phyloP scores from a whole-genome alignment of 495 filamentous ascomycete genomes.

The Cairneyella variabilis region DNA sequence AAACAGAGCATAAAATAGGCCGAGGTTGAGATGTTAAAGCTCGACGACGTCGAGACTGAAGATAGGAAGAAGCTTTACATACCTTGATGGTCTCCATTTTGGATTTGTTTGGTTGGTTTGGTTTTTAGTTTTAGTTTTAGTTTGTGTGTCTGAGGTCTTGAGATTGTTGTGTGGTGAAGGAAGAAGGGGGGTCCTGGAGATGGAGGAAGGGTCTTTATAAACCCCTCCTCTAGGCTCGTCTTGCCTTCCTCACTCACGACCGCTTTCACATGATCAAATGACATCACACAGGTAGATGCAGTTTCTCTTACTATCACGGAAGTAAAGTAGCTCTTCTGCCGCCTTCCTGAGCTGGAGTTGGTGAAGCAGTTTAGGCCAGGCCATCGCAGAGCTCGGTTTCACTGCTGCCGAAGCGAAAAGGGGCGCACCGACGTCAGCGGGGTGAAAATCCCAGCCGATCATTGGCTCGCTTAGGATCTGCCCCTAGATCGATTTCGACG shows the following conservation, averaged over 20 bases:
- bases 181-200: conserved; percentile 2
- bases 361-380: too few relatives aligned
- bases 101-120: conserved; percentile 30
- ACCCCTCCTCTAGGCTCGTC: neutral
- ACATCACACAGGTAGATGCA: neutral
- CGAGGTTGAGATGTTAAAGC: too few relatives aligned
- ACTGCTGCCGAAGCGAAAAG: neutral
- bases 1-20: too few relatives aligned
- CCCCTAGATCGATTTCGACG: conserved; percentile 6
- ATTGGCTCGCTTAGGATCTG: conserved; percentile 11
- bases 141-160: conserved; percentile 27
- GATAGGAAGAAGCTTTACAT: neutral
- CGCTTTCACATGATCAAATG: too few relatives aligned
- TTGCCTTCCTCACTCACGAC: neutral
- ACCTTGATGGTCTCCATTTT: conserved; percentile 54
- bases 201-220: conserved; percentile 8
- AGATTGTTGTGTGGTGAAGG: conserved; percentile 20
- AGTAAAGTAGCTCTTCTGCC: too few relatives aligned
- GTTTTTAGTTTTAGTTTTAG: conserved; percentile 23
- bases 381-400: neutral
- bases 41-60: neutral
- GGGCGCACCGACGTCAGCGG: conserved; percentile 10
- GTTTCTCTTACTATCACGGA: too few relatives aligned
- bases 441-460: neutral
- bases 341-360: too few relatives aligned